Percentiles rank a stretch among this genome's conserved stretches.
Evolutionary conservation across 2,329 filamentous ascomycete species (phyloP).

Genomic region (Pseudogymnoascus sp.): DNA sequence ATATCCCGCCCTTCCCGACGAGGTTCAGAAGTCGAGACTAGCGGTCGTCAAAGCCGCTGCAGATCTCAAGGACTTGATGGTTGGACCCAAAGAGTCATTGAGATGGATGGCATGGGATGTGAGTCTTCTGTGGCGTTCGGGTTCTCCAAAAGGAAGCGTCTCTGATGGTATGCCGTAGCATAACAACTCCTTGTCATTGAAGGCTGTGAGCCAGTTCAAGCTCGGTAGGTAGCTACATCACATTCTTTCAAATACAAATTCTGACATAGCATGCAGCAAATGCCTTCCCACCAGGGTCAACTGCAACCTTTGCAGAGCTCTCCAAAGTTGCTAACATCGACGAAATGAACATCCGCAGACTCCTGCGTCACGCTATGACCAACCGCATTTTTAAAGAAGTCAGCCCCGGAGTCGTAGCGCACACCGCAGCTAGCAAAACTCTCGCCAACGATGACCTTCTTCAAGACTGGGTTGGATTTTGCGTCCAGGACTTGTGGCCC

Average conservation of each 20-base stretch:
- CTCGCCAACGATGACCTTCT: conserved; percentile 41
- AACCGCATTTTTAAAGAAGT: conserved; percentile 46
- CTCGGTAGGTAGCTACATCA: conserved; percentile 33
- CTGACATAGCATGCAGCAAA: conserved; percentile 32
- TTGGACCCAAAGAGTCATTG: conserved; percentile 42
- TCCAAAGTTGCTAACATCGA: conserved; percentile 21
- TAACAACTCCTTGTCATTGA: conserved; percentile 42
- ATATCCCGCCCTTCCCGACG: conserved; percentile 39
- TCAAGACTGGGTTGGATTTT: conserved; percentile 47
- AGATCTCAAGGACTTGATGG: conserved; percentile 39
- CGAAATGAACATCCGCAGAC: conserved; percentile 36
- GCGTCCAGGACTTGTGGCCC: conserved; percentile 41
- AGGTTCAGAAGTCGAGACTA: conserved; percentile 38
- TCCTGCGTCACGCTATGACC: conserved; percentile 48
- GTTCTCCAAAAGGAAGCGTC: background rate
- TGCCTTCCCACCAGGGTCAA: conserved; percentile 39
- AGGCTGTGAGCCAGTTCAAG: conserved; percentile 41
- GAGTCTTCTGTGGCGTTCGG: conserved; percentile 20
- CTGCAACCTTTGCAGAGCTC: conserved; percentile 39
- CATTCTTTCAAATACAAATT: background rate
- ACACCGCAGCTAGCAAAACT: conserved; percentile 45
- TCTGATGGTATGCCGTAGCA: conserved; percentile 29
- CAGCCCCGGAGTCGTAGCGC: conserved; percentile 40
- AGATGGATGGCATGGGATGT: conserved; percentile 46
- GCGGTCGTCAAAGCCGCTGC: conserved; percentile 41